Evolutionary conservation across 2,329 filamentous ascomycete species (phyloP), one percentile per base, ranked within the genome.

Genomic region (Paraphaeosphaeria sporulosa): DNA sequence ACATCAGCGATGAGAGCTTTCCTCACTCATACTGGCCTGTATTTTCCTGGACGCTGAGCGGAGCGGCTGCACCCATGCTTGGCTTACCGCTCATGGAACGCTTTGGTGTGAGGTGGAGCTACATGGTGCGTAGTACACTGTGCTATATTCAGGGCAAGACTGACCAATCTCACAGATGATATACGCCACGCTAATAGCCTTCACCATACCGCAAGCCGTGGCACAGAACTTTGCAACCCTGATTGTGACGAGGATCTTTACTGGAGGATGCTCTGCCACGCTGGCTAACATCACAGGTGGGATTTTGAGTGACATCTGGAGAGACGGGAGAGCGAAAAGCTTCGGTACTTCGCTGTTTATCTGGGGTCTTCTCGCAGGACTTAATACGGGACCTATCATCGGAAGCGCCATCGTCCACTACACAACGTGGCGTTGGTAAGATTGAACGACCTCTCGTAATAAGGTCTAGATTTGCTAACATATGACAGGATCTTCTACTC

Each of bases 221-320:
- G 80, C 81, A 2, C 70, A 76, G 4, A 82, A 82, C 55, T 82
- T 80, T 55, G 80, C 81, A 0, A 82, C 81, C 0, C 61, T 83
- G 3, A 75, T 82, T 2, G 71, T 81, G 0, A 80, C 79, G 2
- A 73, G 81, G 0, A 79, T 82, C 55, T 78, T 83, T 38, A 79
- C 79, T 3, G 81, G 81, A 1, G 77, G 80, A 1, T 78, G 76
- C 25, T 79, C 79, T 1, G 80, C 78, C 0, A 77, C 81, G 1
- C 74, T 79, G 1, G 80, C 80, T 40, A 82, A 82, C 42, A 75
- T 75, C 49, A 75, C 72, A 0, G 70, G 71, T 34, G 73, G 72
- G 1, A 75, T 76, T 8, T 69, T 77, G 4, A 76, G 71, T 34
- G 74, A 77, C 50, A 71, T 76, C 17, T 78, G 80, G 81, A 63